Evolutionary conservation across 1,139 yeast species (phyloP).

Genomic region (Geotrichum restrictum): DNA sequence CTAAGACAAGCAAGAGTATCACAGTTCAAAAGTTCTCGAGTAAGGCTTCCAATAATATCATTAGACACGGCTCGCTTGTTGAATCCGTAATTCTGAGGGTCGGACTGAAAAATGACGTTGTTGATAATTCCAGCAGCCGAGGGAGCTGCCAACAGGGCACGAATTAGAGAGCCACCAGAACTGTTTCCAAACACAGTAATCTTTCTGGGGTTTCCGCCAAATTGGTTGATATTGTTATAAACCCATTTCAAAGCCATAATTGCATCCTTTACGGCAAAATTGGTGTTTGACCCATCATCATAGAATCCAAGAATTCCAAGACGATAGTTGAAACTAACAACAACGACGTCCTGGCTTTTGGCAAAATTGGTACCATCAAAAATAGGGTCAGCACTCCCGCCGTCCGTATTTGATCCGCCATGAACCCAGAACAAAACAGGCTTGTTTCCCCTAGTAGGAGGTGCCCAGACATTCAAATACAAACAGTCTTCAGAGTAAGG

Average conservation of each 20-base stretch:
- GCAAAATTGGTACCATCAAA: slow-evolving; percentile 37
- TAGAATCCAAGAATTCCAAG: slow-evolving; percentile 39
- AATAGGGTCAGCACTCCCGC: slow-evolving; percentile 35
- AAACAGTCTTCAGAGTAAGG: slow-evolving; percentile 31
- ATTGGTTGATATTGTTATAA: slow-evolving; percentile 34
- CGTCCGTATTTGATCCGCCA: slow-evolving; percentile 40
- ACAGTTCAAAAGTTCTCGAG: slow-evolving; percentile 26
- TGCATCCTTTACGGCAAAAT: slow-evolving; percentile 39
- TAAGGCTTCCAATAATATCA: slow-evolving; percentile 23
- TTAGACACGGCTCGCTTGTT: slow-evolving; percentile 26
- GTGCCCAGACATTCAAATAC: slow-evolving; percentile 30
- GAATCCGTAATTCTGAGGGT: slow-evolving; percentile 33
- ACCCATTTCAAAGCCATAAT: slow-evolving; percentile 40
- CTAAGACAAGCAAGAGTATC: slow-evolving; percentile 27
- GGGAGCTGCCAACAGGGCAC: slow-evolving; percentile 31
- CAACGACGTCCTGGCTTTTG: slow-evolving; percentile 34
- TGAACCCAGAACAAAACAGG: slow-evolving; percentile 42
- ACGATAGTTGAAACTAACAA: slow-evolving; percentile 41
- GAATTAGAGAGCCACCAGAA: slow-evolving; percentile 39
- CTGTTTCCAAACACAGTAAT: slow-evolving; percentile 41
- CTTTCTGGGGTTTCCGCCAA: slow-evolving; percentile 40
- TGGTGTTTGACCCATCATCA: slow-evolving; percentile 32
- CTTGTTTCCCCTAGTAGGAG: slow-evolving; percentile 22
- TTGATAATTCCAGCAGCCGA: slow-evolving; percentile 29
- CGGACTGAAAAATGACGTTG: slow-evolving; percentile 36